Evolutionary conservation across 2,329 filamentous ascomycete species (phyloP).

Genomic region (Hirsutella rhossiliensis): DNA sequence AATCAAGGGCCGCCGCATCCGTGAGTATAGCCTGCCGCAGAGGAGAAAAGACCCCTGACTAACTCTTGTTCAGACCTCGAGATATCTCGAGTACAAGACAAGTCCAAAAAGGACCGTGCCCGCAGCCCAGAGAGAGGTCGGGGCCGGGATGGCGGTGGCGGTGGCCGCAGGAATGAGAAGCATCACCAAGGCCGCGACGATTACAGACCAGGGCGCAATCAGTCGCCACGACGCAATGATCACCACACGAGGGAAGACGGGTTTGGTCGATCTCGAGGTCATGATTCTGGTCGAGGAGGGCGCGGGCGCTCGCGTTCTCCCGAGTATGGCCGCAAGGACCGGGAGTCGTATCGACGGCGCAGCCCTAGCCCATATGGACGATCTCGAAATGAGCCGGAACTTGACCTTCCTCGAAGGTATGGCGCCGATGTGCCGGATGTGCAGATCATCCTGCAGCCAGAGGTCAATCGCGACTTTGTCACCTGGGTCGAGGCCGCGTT

Average conservation of each 20-base stretch:
- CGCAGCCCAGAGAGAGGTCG: conserved; percentile 49
- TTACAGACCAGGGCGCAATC: conserved; percentile 49
- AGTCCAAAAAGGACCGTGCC: conserved; percentile 47
- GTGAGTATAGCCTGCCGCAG: conserved; percentile 40
- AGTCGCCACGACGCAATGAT: conserved; percentile 44
- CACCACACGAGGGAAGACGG: conserved; percentile 48
- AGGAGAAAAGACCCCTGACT: conserved; percentile 18
- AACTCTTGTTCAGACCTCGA: conserved; percentile 53
- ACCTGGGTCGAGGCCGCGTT: conserved; percentile 73
- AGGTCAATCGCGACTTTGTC: conserved; percentile 69
- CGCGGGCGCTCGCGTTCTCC: conserved; percentile 62
- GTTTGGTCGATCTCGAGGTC: conserved; percentile 38
- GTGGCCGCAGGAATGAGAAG: conserved; percentile 29
- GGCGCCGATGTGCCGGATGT: conserved; percentile 76
- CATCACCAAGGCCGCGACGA: conserved; percentile 45
- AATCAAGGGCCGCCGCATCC: conserved; percentile 83
- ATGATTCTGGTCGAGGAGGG: conserved; percentile 27
- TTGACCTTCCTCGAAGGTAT: conserved; percentile 62
- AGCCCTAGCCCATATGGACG: conserved; percentile 54
- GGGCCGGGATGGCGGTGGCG: conserved; percentile 26
- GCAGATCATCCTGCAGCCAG: conserved; percentile 71
- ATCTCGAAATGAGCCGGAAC: conserved; percentile 37
- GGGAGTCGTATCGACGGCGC: conserved; percentile 49
- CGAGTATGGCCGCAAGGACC: conserved; percentile 27
- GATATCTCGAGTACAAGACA: conserved; percentile 78